phyloP scores from a whole-genome alignment of 257 asterid species.

The Gentiana dahurica region DNA sequence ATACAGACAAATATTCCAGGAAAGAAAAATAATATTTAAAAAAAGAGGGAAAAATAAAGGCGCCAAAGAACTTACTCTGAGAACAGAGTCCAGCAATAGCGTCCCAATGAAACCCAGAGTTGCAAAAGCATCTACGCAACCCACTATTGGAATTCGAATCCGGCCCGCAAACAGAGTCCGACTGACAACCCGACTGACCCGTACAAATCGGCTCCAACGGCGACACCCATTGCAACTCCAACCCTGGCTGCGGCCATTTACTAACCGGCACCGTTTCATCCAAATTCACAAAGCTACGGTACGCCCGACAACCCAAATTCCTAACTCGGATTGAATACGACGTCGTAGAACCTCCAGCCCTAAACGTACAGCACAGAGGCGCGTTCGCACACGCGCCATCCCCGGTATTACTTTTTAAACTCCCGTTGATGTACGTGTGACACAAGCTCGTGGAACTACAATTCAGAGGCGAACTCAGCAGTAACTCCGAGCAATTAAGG shows the following conservation, averaged over 20 bases:
- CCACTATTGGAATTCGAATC: conserved; percentile 32
- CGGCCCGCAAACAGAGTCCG: conserved; percentile 45
- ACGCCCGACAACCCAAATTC: conserved; percentile 62
- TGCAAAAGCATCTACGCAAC: conserved; percentile 55
- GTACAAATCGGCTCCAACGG: conserved; percentile 57
- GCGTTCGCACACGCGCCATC: conserved; percentile 19
- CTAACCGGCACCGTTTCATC: conserved; percentile 38
- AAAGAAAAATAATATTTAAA: no score
- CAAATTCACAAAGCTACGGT: conserved; percentile 68
- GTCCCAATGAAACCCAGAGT: conserved; percentile 62
- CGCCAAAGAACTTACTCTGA: conserved; percentile 21
- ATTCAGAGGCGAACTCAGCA: conserved; percentile 42
- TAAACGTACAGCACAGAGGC: conserved; percentile 51
- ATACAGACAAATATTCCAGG: no score
- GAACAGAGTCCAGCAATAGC: conserved; percentile 50
- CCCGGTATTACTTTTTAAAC: conserved; percentile 13
- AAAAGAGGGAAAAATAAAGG: no score
- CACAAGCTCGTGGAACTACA: conserved; percentile 64
- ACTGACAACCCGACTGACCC: conserved; percentile 55
- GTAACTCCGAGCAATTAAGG: conserved; percentile 39
- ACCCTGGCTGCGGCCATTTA: conserved; percentile 64
- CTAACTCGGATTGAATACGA: conserved; percentile 37
- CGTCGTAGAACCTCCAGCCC: conserved; percentile 78
- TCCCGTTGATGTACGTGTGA: conserved; percentile 47
- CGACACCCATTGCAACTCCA: conserved; percentile 72